Evolutionary conservation across 2,329 filamentous ascomycete genomes (phyloP), one percentile per base, ranked within the genome.

Genomic region (Xylariaceae sp.): DNA sequence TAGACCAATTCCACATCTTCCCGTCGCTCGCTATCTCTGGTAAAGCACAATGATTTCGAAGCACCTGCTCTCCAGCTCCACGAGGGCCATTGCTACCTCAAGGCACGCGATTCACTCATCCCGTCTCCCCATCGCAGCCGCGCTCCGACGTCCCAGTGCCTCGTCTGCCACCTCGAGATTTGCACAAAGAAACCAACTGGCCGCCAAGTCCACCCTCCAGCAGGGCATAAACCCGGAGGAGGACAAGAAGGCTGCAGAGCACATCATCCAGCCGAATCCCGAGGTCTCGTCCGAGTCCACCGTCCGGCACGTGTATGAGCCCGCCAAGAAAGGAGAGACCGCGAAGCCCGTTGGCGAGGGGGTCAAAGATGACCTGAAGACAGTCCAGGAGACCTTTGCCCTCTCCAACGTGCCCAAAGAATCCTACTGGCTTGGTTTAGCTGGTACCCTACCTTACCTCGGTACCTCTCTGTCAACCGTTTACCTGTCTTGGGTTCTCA

Each of bases 371-470:
- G 78, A 81, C 42, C 63, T 89, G 62, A 71, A 77, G 63, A 78
- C 79, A 9, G 78, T 90, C 63, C 82, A 82, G 61, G 83, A 89
- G 12, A 87, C 86, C 1, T 86, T 90, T 63, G 78, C 76, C 17
- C 75, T 90, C 33, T 65, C 68, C 32, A 71, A 73, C 2, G 86
- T 90, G 4, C 87, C 87, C 7, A 80, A 75, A 60, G 82, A 88
- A 65, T 81, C 86, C 18, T 76, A 85, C 43, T 75, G 78, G 50
- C 77, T 90, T 39, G 87, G 87, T 48, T 74, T 89, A 51, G 87
- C 87, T 6, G 90, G 90, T 62, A 85, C 95, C 1, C 63, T 96
- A 5, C 90, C 94, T 41, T 96, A 96, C 70, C 75, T 95, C 10
- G 87, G 78, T 39, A 96, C 91, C 5, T 95, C 90, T 0, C 64